These are phyloP conservation scores for Aspergillus thermomutatus DNA, from an alignment of 2,329 filamentous ascomycete species.

Conservation along the genomic window DNA sequence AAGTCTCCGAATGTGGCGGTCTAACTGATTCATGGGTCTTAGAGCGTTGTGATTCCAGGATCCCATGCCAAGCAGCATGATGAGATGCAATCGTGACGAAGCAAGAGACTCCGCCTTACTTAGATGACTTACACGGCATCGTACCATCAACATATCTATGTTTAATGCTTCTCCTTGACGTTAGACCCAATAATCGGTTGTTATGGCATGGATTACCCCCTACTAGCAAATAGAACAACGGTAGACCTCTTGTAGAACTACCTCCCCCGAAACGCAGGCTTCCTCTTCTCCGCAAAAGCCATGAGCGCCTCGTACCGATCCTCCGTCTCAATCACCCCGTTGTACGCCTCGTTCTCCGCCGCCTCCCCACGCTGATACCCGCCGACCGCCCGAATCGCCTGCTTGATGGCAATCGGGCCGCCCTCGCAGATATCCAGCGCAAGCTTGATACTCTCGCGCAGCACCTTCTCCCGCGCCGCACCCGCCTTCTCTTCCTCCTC, in stretches of 20 bases:
- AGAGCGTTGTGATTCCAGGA: no score
- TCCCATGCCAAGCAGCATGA: no score
- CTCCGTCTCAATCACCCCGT: constrained; percentile 75
- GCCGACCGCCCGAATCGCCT: constrained; percentile 74
- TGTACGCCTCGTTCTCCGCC: constrained; percentile 84
- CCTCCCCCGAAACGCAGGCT: constrained; percentile 62
- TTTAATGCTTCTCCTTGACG: no score
- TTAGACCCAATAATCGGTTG: not conserved
- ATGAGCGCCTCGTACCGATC: constrained; percentile 83
- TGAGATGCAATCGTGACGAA: no score
- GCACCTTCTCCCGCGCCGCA: constrained; percentile 62
- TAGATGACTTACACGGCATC: no score
- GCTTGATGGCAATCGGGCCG: constrained; percentile 76
- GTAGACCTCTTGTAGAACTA: no score
- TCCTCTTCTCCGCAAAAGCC: constrained; percentile 78
- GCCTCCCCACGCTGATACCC: constrained; percentile 64
- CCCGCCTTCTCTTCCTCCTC: constrained; percentile 51
- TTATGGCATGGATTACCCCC: no score
- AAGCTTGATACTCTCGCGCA: constrained; percentile 73
- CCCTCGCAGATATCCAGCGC: constrained; percentile 86
- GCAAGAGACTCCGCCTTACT: not conserved
- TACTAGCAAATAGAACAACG: constrained; percentile 13
- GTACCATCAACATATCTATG: no score
- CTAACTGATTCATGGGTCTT: no score
- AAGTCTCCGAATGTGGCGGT: no score